Percentiles rank a stretch among this genome's conserved stretches.
Evolutionary conservation across 2,329 filamentous ascomycete genomes (phyloP).

Genomic region (Fusarium burgessii): DNA sequence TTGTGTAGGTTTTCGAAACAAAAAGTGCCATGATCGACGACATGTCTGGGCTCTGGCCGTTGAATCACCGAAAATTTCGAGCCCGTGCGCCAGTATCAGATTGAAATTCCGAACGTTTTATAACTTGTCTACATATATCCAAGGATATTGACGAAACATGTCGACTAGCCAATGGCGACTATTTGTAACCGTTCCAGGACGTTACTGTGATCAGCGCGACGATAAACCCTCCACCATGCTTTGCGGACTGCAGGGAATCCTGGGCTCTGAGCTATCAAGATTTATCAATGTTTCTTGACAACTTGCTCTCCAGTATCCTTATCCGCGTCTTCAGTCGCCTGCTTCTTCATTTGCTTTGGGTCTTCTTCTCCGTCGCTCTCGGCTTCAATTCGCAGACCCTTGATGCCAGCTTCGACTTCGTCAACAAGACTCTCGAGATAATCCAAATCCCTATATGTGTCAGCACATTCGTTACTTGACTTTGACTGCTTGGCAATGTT

Average conservation of each 20-base stretch:
- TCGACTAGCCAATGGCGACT: constrained; percentile 18
- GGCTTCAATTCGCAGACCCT: constrained; percentile 74
- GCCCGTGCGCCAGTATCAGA: constrained; percentile 16
- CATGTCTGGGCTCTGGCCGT: constrained; percentile 3
- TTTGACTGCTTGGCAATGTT: neutral
- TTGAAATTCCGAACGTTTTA: constrained; percentile 13
- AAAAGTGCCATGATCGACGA: constrained; percentile 21
- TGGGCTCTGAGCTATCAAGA: neutral
- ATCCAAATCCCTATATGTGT: constrained; percentile 69
- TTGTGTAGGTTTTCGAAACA: constrained; percentile 2
- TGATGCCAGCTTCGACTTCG: constrained; percentile 81
- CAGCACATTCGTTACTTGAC: constrained; percentile 39
- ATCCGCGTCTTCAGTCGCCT: constrained; percentile 27
- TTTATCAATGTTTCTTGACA: constrained; percentile 27
- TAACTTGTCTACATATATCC: constrained; percentile 30
- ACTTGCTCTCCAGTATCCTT: constrained; percentile 16
- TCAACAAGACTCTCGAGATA: constrained; percentile 82
- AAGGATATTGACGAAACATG: constrained; percentile 24
- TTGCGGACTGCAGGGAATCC: neutral
- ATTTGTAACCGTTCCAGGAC: neutral
- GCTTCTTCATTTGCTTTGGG: constrained; percentile 36
- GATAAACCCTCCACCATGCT: constrained; percentile 7
- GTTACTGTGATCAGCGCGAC: constrained; percentile 7
- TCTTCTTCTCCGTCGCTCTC: constrained; percentile 80
- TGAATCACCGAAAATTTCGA: constrained; percentile 23